Evolutionary conservation across 768 basidiomycete species (phyloP).

Genomic region (Agaricus blazei): DNA sequence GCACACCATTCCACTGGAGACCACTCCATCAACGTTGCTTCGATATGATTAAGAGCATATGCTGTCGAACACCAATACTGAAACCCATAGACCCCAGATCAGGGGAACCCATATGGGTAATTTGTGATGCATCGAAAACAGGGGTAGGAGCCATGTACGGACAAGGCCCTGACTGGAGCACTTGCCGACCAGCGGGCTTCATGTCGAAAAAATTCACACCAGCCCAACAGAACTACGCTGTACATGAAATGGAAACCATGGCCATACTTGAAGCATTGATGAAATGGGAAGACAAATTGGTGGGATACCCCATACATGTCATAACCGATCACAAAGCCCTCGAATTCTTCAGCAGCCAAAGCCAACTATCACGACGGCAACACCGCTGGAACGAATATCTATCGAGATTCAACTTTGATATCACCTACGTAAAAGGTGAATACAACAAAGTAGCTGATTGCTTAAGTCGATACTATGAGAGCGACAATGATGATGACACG

Average conservation of each 20-base stretch:
- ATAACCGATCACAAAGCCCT: slow-evolving; percentile 18
- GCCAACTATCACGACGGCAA: slow-evolving; percentile 14
- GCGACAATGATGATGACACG: slow-evolving; percentile 12
- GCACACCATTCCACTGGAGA: slow-evolving; percentile 16
- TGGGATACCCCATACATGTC: slow-evolving; percentile 19
- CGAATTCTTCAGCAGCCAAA: slow-evolving; percentile 23
- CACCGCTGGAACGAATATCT: slow-evolving; percentile 26
- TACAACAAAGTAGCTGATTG: slow-evolving; percentile 24
- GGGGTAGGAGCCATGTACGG: slow-evolving; percentile 23
- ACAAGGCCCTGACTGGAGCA: slow-evolving; percentile 21
- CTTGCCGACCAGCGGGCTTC: slow-evolving; percentile 21
- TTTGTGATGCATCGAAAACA: slow-evolving; percentile 19
- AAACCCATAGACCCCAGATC: slow-evolving; percentile 16
- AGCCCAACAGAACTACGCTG: slow-evolving; percentile 24
- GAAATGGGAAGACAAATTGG: slow-evolving; percentile 27
- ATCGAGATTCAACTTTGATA: slow-evolving; percentile 20
- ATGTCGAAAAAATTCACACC: slow-evolving; percentile 22
- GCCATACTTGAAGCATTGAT: slow-evolving; percentile 20
- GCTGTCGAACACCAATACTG: slow-evolving; percentile 17
- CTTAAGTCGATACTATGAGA: slow-evolving; percentile 25
- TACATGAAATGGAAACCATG: slow-evolving; percentile 19
- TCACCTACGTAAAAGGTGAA: slow-evolving; percentile 19
- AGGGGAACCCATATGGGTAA: slow-evolving; percentile 21
- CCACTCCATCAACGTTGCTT: background rate
- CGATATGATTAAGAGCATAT: slow-evolving; percentile 15